A percentile compares a stretch with the other conserved stretches of the same genome.
Conservation (phyloP, 108 stramenopile species). For the Fragilariopsis cylindrus region DNA sequence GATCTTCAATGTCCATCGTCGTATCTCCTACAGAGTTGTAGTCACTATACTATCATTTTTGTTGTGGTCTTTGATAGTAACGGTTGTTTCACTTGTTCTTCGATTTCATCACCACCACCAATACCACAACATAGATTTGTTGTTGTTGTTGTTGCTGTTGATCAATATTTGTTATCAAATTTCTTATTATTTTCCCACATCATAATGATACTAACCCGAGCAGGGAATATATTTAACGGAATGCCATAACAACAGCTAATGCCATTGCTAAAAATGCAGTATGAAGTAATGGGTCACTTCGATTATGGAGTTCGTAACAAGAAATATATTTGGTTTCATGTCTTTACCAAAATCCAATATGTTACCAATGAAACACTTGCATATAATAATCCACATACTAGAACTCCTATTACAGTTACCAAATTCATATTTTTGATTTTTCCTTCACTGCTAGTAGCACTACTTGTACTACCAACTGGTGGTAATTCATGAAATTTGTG, state of each 20-base stretch:
- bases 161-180: background rate
- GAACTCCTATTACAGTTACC: constrained; percentile 48
- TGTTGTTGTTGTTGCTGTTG: no score
- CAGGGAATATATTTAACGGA: constrained; percentile 83
- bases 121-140: no score
- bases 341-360: constrained; percentile 55
- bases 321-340: constrained; percentile 67
- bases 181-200: constrained; percentile 41
- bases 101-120: background rate
- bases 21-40: constrained; percentile 11
- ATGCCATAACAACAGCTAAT: constrained; percentile 78
- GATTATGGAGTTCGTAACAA: constrained; percentile 44
- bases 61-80: constrained; percentile 12
- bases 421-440: constrained; percentile 43
- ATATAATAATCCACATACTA: constrained; percentile 42
- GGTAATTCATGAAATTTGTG: constrained; percentile 64
- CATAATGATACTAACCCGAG: constrained; percentile 59
- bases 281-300: constrained; percentile 50
- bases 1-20: constrained; percentile 22
- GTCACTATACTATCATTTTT: background rate
- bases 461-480: background rate
- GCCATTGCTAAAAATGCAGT: constrained; percentile 69
- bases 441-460: background rate
- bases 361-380: constrained; percentile 53
- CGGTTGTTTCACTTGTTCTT: constrained; percentile 26